Percentiles rank a stretch among this genome's conserved stretches.
Conservation (phyloP, 23 red algal species). For the Cyanidioschyzon merolae region DNA sequence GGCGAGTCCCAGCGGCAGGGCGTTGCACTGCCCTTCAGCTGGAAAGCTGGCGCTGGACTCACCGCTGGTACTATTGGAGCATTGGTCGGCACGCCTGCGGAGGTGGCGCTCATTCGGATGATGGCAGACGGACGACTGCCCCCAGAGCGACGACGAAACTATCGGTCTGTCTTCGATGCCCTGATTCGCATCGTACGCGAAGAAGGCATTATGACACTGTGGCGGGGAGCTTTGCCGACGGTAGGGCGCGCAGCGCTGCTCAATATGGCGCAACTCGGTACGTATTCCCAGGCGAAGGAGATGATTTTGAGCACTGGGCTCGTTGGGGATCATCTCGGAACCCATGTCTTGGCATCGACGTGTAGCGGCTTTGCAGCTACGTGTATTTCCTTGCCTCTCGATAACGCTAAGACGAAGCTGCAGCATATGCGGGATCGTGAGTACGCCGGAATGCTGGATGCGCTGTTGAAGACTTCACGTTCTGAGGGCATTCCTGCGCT, state of each 20-base stretch:
- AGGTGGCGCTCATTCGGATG: constrained; percentile 84
- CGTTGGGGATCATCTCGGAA: constrained; percentile 49
- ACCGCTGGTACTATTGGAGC: constrained; percentile 61
- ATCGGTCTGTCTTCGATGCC: constrained; percentile 54
- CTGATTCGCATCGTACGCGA: constrained; percentile 61
- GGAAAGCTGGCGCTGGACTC: constrained; percentile 65
- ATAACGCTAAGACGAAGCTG: constrained; percentile 78
- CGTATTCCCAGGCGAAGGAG: constrained; percentile 84
- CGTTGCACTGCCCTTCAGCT: constrained; percentile 42
- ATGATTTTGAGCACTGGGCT: constrained; percentile 31
- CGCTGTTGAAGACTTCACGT: constrained; percentile 40
- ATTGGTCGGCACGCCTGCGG: constrained; percentile 47
- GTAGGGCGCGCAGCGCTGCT: constrained; percentile 57
- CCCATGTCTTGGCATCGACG: constrained; percentile 56
- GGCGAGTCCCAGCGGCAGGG: neutral
- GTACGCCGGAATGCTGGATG: constrained; percentile 50
- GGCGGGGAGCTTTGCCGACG: constrained; percentile 68
- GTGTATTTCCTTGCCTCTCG: constrained; percentile 64
- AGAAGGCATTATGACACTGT: constrained; percentile 71
- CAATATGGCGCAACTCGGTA: constrained; percentile 73
- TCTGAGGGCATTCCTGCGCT: constrained; percentile 71
- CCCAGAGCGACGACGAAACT: constrained; percentile 45
- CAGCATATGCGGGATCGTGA: constrained; percentile 83
- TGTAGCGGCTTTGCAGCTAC: constrained; percentile 66
- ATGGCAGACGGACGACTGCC: constrained; percentile 59